Percentiles rank a stretch among this genome's conserved stretches.
phyloP scores from a whole-genome alignment of 306 rosid genomes.

The Vigna unguiculata region DNA sequence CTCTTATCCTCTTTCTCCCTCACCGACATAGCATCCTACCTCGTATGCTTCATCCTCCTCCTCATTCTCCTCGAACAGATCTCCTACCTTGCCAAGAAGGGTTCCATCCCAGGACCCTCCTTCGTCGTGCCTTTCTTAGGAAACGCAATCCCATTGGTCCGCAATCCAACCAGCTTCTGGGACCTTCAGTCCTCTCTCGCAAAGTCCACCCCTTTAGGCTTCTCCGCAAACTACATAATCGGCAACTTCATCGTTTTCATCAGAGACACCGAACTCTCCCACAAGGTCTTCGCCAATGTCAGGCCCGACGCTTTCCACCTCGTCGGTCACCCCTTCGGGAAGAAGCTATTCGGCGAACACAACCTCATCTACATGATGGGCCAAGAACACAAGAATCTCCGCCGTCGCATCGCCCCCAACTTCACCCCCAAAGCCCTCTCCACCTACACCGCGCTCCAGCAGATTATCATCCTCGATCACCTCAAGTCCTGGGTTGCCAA shows the following conservation, averaged over 20 bases:
- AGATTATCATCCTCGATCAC: slow-evolving; percentile 72
- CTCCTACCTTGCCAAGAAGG: slow-evolving; percentile 64
- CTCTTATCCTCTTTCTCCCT: neutral
- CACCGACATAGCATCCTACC: slow-evolving; percentile 48
- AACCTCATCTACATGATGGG: slow-evolving; percentile 91
- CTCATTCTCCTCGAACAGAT: slow-evolving; percentile 70
- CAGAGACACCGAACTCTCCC: slow-evolving; percentile 80
- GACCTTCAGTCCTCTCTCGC: slow-evolving; percentile 64
- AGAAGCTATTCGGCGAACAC: slow-evolving; percentile 89
- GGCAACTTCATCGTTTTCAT: slow-evolving; percentile 81
- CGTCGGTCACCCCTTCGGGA: slow-evolving; percentile 91
- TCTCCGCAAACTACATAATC: slow-evolving; percentile 76
- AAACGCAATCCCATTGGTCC: slow-evolving; percentile 67
- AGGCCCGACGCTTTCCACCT: slow-evolving; percentile 74
- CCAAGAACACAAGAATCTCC: slow-evolving; percentile 80
- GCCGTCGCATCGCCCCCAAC: slow-evolving; percentile 86
- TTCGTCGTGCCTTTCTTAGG: slow-evolving; percentile 74
- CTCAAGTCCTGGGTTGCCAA: slow-evolving; percentile 61
- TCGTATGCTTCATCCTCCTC: slow-evolving; percentile 48
- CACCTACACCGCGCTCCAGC: slow-evolving; percentile 79
- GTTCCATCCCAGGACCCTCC: slow-evolving; percentile 67
- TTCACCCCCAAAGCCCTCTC: slow-evolving; percentile 82
- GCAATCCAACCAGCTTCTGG: slow-evolving; percentile 79
- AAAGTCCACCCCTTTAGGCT: slow-evolving; percentile 57
- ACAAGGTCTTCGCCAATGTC: slow-evolving; percentile 83